Conservation (phyloP, 148 eudicot species). For the Oxyria digyna region DNA sequence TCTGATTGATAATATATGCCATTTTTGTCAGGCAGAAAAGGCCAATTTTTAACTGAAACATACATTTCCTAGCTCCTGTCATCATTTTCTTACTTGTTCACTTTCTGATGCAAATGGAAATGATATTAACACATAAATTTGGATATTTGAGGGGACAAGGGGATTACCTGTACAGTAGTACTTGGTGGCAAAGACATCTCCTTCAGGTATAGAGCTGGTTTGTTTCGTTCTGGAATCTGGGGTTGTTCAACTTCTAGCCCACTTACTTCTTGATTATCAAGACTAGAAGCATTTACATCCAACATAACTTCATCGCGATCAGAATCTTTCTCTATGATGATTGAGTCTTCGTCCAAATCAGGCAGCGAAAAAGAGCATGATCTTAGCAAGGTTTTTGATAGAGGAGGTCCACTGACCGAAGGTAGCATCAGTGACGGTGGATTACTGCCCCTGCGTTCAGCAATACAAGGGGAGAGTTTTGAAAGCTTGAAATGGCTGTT, state of each 20-base stretch:
- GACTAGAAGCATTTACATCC: slow-evolving; percentile 17
- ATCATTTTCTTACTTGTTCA: background rate
- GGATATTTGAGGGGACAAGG: background rate
- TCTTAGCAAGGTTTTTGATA: slow-evolving; percentile 27
- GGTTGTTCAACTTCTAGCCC: background rate
- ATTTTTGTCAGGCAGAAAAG: background rate
- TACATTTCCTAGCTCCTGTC: background rate
- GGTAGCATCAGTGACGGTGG: slow-evolving; percentile 39
- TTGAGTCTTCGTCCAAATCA: slow-evolving; percentile 25
- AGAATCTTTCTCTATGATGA: slow-evolving; percentile 18
- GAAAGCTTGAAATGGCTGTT: slow-evolving; percentile 20
- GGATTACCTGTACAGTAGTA: slow-evolving; percentile 4
- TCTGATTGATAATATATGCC: background rate
- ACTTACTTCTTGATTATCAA: background rate
- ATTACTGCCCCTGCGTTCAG: slow-evolving; percentile 52
- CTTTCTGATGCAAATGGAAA: background rate
- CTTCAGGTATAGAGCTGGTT: background rate
- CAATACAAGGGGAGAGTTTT: slow-evolving; percentile 35
- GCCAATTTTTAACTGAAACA: background rate
- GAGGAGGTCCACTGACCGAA: slow-evolving; percentile 26
- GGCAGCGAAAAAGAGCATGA: slow-evolving; percentile 62
- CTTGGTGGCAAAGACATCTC: slow-evolving; percentile 2
- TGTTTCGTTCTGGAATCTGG: too few relatives aligned
- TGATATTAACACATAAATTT: background rate
- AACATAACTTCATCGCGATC: slow-evolving; percentile 24